Evolutionary conservation across 176 grass and related monocot species (phyloP).

Genomic region (Sorghum bicolor): Sorghum_bicolor_NCBIv3 NC_012871.2:18143501-18144000

Average conservation of each 20-base stretch:
- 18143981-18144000: not conserved
- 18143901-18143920: constrained; percentile 96
- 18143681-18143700: not conserved
- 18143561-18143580: not conserved
- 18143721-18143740: not conserved
- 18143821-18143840: constrained; percentile 90
- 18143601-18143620: not conserved
- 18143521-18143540: not conserved
- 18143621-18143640: not conserved
- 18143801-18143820: constrained; percentile 1
- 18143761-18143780: not conserved
- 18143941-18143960: constrained; percentile 89
- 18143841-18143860: constrained; percentile 93
- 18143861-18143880: constrained; percentile 91
- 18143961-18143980: not conserved
- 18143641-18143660: not conserved
- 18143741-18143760: not conserved
- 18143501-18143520: not conserved
- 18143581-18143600: not conserved
- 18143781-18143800: not conserved
- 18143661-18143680: not conserved
- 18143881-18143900: constrained; percentile 93
- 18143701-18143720: not conserved
- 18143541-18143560: not conserved
- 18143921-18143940: constrained; percentile 98